Evolutionary conservation across 768 basidiomycete species (phyloP).

Genomic region (Rhizopogon roseolus): DNA sequence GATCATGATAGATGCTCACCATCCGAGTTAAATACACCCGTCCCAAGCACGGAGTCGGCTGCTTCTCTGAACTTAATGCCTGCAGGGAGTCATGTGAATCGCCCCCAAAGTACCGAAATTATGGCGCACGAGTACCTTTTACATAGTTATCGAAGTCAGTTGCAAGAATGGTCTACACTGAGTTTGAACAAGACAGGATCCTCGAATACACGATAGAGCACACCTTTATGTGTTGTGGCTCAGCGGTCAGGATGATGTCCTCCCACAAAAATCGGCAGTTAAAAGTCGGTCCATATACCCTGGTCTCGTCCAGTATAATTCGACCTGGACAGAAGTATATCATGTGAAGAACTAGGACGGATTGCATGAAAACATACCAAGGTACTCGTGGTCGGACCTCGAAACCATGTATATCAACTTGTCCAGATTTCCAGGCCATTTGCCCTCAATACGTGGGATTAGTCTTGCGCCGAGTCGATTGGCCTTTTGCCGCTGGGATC

Average conservation of each 20-base stretch:
- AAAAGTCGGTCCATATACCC: slow-evolving; percentile 22
- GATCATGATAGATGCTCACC: slow-evolving; percentile 20
- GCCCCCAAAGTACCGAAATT: not conserved
- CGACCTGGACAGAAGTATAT: slow-evolving; percentile 13
- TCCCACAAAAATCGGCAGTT: slow-evolving; percentile 48
- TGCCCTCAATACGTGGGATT: slow-evolving; percentile 28
- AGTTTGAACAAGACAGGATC: not conserved
- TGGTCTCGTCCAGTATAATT: slow-evolving; percentile 16
- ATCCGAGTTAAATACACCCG: slow-evolving; percentile 54
- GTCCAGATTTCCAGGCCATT: slow-evolving; percentile 31
- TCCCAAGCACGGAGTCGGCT: slow-evolving; percentile 36
- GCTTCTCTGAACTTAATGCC: slow-evolving; percentile 27
- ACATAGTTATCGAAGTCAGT: slow-evolving; percentile 39
- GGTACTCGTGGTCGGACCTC: slow-evolving; percentile 25
- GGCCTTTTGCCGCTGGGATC: slow-evolving; percentile 14
- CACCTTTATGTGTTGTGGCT: slow-evolving; percentile 45
- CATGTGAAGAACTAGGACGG: too few species aligned
- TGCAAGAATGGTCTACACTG: slow-evolving; percentile 32
- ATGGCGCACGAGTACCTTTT: slow-evolving; percentile 29
- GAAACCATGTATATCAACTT: slow-evolving; percentile 17
- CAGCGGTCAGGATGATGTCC: slow-evolving; percentile 42
- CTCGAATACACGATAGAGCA: not conserved
- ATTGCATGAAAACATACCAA: slow-evolving; percentile 21
- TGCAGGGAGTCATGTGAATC: slow-evolving; percentile 6
- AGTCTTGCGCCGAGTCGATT: slow-evolving; percentile 19